These are phyloP conservation scores for Ceratobasidium sp. DNA, from an alignment of 1,284 basidiomycete species.

Conservation along the genomic window DNA sequence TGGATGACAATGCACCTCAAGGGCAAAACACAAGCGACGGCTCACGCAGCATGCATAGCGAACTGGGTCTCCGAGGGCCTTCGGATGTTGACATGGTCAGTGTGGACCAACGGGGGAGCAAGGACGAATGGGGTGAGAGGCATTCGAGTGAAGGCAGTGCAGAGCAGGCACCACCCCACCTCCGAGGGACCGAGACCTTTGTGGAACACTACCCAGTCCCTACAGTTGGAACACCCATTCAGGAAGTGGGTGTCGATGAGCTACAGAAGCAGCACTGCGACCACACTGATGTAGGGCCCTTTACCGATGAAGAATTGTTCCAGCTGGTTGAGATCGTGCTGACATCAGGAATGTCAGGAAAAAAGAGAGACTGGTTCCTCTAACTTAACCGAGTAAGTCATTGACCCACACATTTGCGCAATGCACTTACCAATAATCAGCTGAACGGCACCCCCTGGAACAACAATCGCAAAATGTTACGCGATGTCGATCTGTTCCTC, in stretches of 20 bases:
- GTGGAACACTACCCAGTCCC: background rate
- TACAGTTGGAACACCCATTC: background rate
- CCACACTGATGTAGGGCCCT: background rate
- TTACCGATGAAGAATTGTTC: background rate
- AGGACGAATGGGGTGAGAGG: background rate
- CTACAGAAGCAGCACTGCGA: background rate
- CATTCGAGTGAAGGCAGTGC: background rate
- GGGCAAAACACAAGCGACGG: too few species aligned
- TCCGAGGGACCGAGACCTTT: background rate
- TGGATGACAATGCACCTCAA: too few species aligned
- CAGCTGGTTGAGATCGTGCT: background rate
- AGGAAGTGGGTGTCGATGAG: background rate
- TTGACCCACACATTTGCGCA: too few species aligned
- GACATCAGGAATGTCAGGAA: background rate
- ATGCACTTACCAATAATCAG: too few species aligned
- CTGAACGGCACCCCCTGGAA: too few species aligned
- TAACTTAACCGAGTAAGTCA: background rate
- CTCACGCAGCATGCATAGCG: too few species aligned
- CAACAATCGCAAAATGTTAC: background rate
- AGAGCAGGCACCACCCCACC: background rate
- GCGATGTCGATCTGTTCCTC: constrained; percentile 14
- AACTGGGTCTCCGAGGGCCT: too few species aligned
- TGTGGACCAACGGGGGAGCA: background rate
- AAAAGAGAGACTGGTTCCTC: background rate
- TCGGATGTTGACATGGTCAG: background rate